Evolutionary conservation across 176 grass and related monocot genomes (phyloP).

Genomic region (Chloris gayana): DNA sequence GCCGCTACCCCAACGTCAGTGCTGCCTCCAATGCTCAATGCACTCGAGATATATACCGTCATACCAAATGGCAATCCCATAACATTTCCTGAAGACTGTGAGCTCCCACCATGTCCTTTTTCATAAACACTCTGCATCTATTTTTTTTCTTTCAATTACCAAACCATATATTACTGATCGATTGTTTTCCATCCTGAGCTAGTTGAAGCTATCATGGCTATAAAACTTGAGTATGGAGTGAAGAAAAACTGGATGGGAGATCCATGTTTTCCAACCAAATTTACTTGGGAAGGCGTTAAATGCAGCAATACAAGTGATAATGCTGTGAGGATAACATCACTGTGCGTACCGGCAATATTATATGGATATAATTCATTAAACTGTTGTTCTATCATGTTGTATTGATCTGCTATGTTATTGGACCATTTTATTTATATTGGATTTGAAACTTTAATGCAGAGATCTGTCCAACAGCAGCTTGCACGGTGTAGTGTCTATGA

Average conservation of each 20-base stretch:
- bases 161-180: background rate
- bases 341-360: slow-evolving; percentile 35
- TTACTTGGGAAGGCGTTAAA: slow-evolving; percentile 47
- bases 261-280: slow-evolving; percentile 44
- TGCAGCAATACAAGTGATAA: slow-evolving; percentile 24
- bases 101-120: background rate
- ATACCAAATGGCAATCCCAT: background rate
- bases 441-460: slow-evolving; percentile 20
- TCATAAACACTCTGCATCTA: no score
- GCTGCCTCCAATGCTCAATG: slow-evolving; percentile 43
- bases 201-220: slow-evolving; percentile 53
- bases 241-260: slow-evolving; percentile 68
- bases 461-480: slow-evolving; percentile 51
- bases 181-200: background rate
- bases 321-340: slow-evolving; percentile 26
- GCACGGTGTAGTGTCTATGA: slow-evolving; percentile 35
- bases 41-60: background rate
- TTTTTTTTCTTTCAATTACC: no score
- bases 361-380: background rate
- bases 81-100: slow-evolving; percentile 23
- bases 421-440: background rate
- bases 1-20: background rate
- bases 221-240: slow-evolving; percentile 47
- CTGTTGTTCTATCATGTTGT: no score
- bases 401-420: background rate